Percentiles rank a stretch among this genome's conserved stretches.
Conservation (phyloP, 441 rosid genomes). For the Brassica balearica region DNA sequence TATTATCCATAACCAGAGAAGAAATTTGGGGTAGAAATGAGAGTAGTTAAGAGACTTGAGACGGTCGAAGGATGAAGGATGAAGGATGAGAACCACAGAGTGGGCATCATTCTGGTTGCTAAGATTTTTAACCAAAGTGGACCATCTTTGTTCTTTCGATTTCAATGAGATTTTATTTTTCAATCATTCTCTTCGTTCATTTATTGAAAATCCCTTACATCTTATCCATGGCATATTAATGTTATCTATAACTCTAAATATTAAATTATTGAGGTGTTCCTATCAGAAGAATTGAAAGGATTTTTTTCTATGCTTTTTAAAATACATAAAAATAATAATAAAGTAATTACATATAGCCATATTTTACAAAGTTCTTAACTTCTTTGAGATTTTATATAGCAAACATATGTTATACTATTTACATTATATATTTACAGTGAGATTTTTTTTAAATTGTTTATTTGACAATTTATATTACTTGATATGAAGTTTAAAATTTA, state of each 20-base stretch:
- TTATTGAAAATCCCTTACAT: constrained; percentile 7
- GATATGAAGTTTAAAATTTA: too few relatives aligned
- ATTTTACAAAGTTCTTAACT: neutral
- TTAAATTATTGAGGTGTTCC: neutral
- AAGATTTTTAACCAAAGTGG: constrained; percentile 42
- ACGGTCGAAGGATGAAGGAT: constrained; percentile 23
- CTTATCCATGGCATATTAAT: constrained; percentile 1
- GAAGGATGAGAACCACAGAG: constrained; percentile 41
- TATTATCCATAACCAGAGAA: constrained; percentile 39
- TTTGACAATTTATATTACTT: too few relatives aligned
- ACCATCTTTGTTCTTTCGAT: constrained; percentile 41
- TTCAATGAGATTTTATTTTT: constrained; percentile 5
- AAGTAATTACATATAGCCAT: neutral
- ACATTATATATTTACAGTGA: too few relatives aligned
- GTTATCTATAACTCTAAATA: neutral
- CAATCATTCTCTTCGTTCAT: neutral
- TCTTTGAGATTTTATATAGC: neutral
- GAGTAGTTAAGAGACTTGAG: constrained; percentile 37
- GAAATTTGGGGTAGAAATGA: neutral
- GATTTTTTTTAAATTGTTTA: too few relatives aligned
- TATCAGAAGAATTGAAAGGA: constrained; percentile 8
- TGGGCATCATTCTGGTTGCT: constrained; percentile 39
- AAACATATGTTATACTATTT: too few relatives aligned
- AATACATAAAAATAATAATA: neutral
- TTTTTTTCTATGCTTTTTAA: neutral